These are phyloP conservation scores for Tolypocladium tundrense DNA, from an alignment of 2,329 filamentous ascomycete genomes.

Conservation along the genomic window DNA sequence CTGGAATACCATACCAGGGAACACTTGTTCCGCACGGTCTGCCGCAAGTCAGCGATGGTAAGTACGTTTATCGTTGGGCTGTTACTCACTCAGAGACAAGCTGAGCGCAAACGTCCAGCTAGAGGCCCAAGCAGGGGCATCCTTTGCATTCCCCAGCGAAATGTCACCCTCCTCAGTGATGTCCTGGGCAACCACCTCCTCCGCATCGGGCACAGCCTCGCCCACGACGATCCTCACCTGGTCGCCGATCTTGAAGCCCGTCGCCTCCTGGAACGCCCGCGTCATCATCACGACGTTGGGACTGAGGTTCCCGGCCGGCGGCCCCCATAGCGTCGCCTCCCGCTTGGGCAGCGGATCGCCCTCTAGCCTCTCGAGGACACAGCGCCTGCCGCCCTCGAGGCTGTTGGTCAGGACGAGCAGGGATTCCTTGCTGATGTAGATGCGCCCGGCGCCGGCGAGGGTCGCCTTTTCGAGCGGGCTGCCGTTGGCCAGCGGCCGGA, in stretches of 20 bases:
- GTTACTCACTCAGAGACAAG: constrained; percentile 19
- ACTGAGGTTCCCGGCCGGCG: constrained; percentile 50
- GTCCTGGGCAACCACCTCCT: constrained; percentile 51
- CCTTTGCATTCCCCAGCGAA: constrained; percentile 16
- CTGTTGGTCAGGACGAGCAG: constrained; percentile 32
- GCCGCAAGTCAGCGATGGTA: background rate
- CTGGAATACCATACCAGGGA: constrained; percentile 62
- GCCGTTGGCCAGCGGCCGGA: constrained; percentile 31
- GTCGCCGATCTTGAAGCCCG: constrained; percentile 63
- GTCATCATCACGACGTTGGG: constrained; percentile 63
- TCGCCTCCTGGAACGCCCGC: constrained; percentile 61
- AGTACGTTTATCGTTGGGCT: background rate
- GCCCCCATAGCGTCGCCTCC: constrained; percentile 39
- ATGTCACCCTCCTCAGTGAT: constrained; percentile 30
- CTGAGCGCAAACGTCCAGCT: constrained; percentile 27
- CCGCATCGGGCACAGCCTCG: constrained; percentile 41
- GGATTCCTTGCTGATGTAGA: constrained; percentile 38
- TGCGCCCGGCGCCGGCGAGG: constrained; percentile 31
- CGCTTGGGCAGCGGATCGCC: constrained; percentile 16
- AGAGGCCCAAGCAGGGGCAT: constrained; percentile 23
- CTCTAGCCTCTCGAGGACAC: constrained; percentile 26
- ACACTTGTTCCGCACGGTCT: constrained; percentile 58
- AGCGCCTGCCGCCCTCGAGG: constrained; percentile 31
- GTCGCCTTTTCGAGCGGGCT: constrained; percentile 30
- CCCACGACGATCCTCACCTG: constrained; percentile 50